Evolutionary conservation across 1,284 basidiomycete species (phyloP).

Genomic region (Fomitiporia mediterranea): DNA sequence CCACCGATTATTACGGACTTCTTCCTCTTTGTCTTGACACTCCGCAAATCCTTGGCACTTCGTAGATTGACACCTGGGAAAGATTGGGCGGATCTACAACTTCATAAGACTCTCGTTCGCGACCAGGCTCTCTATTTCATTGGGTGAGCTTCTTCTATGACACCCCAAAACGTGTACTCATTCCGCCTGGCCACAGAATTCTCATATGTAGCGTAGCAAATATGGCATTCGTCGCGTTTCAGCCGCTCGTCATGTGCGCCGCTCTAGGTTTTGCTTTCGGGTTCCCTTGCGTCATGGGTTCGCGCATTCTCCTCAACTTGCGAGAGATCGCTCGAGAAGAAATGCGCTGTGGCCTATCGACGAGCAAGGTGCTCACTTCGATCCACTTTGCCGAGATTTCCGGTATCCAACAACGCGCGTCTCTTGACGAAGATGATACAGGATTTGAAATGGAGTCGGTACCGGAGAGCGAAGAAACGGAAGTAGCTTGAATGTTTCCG

Average conservation of each 20-base stretch:
- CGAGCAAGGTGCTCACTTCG: constrained; percentile 1
- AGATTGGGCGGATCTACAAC: background rate
- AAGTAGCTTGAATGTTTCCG: no score
- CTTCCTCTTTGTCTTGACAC: constrained; percentile 5
- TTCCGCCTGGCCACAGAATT: background rate
- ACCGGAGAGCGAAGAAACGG: background rate
- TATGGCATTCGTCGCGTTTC: background rate
- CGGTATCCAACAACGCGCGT: no score
- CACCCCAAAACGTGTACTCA: background rate
- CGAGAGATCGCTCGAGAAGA: constrained; percentile 13
- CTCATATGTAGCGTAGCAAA: constrained; percentile 7
- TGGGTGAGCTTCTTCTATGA: constrained; percentile 5
- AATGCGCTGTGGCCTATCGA: background rate
- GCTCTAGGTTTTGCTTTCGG: constrained; percentile 10
- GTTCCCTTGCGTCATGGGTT: constrained; percentile 14
- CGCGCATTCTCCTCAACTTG: constrained; percentile 7
- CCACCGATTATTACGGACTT: constrained; percentile 11
- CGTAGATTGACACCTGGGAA: background rate
- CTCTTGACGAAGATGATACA: background rate
- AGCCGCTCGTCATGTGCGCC: background rate
- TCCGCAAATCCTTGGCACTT: constrained; percentile 2
- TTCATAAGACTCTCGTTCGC: constrained; percentile 7
- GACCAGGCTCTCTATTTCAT: constrained; percentile 15
- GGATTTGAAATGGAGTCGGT: background rate
- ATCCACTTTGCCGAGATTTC: background rate